These are phyloP conservation scores for Chrysoporthe austroafricana DNA, from an alignment of 2,329 filamentous ascomycete species.

Conservation along the genomic window DNA sequence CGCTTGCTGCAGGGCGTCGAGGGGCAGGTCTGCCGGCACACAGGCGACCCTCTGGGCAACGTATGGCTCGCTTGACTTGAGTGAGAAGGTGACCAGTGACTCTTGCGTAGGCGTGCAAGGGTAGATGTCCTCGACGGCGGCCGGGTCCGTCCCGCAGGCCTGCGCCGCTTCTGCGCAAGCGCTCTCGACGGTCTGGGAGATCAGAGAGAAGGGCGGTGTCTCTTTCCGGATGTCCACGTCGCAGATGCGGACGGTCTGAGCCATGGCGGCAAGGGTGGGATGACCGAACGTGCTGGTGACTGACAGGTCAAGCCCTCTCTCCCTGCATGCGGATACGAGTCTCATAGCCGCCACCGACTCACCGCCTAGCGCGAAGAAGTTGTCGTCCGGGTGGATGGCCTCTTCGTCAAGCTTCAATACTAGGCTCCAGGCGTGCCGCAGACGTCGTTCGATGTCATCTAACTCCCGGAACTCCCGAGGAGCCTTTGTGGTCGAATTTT, in stretches of 20 bases:
- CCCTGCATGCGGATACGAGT: conserved; percentile 43
- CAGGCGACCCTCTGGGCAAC: conserved; percentile 37
- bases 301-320: conserved; percentile 35
- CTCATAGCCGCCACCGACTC: conserved; percentile 51
- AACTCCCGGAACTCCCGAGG: conserved; percentile 32
- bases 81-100: conserved; percentile 41
- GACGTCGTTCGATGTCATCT: conserved; percentile 38
- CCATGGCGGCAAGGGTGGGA: conserved; percentile 50
- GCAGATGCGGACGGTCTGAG: conserved; percentile 38
- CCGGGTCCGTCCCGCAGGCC: conserved; percentile 30
- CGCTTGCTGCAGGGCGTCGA: conserved; percentile 34
- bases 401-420: conserved; percentile 34
- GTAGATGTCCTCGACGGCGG: conserved; percentile 43
- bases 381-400: conserved; percentile 42
- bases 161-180: conserved; percentile 32
- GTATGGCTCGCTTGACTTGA: conserved; percentile 39
- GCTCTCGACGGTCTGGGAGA: conserved; percentile 29
- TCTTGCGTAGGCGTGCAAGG: conserved; percentile 45
- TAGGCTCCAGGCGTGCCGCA: conserved; percentile 40
- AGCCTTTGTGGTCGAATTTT: background rate
- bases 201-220: conserved; percentile 33
- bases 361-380: conserved; percentile 50
- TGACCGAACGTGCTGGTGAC: conserved; percentile 49
- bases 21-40: conserved; percentile 31
- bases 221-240: conserved; percentile 34